Evolutionary conservation across 2,329 filamentous ascomycete genomes (phyloP), one percentile per base, ranked within the genome.

Genomic region (Ceratocystis cubensis): DNA sequence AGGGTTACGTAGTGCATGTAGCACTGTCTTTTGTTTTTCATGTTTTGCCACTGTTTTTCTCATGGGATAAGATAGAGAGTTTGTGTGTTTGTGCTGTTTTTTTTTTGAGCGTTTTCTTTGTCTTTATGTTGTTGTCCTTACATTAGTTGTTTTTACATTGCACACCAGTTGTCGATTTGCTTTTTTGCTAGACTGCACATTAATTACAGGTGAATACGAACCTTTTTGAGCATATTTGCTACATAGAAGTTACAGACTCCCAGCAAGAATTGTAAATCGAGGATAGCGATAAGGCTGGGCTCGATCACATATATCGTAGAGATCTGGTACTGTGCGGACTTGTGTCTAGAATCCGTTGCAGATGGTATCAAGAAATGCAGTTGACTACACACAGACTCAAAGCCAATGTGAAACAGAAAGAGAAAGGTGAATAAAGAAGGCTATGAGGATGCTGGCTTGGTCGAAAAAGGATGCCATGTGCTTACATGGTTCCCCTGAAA

Each of bases 401-500:
- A 20, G 10, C 28, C n/a, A 45, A 59, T 4, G 63, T 44, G 48
- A 56, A 57, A 57, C 50, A 2, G 48, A n/a, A 30, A 28, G 45
- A 63, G n/a, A 56, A 64, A n/a, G 6, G 22, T 20, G 46, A 64
- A 50, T 8, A 56, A 41, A 57, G 20, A 56, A 22, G 46, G 33
- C 20, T 10, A 37, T 45, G 37, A 50, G 13, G 37, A 59, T 17
- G 33, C 25, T 45, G 33, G 15, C 2, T 59, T 30, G 37, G 61
- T 30, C 48, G 20, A 30, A 50, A 13, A 13, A 63, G 25, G 41
- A 46, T 63, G 61, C 20, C 41, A 46, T 63, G 17, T 63, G 25
- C 22, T 61, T 65, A 25, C 20, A 20, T 65, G 37, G 33, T 61
- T 30, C 64, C 64, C 64, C 64, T 65, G 64, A 65, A 65, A 65